phyloP scores from a whole-genome alignment of 2,329 filamentous ascomycete genomes.

The Penicillium freii region DNA sequence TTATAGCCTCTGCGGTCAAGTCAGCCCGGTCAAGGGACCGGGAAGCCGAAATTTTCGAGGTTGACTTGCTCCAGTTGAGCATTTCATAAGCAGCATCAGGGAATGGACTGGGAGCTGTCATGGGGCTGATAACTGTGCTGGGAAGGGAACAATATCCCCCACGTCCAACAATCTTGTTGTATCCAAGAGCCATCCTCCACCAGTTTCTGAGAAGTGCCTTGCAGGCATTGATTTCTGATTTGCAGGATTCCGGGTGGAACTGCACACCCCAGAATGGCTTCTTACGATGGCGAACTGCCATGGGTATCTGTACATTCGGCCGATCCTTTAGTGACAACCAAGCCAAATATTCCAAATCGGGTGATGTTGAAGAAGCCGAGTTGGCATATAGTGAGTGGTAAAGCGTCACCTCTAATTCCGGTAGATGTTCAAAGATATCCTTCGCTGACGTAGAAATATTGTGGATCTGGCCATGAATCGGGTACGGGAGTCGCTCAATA shows the following conservation, averaged over 20 bases:
- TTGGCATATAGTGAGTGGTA: slow-evolving; percentile 66
- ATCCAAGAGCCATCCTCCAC: slow-evolving; percentile 65
- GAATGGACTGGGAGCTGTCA: slow-evolving; percentile 19
- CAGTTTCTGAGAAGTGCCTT: slow-evolving; percentile 68
- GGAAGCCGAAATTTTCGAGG: slow-evolving; percentile 26
- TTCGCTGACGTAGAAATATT: slow-evolving; percentile 58
- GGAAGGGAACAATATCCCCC: slow-evolving; percentile 22
- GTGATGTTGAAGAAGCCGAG: slow-evolving; percentile 31
- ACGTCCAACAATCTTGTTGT: slow-evolving; percentile 51
- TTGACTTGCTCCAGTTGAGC: slow-evolving; percentile 34
- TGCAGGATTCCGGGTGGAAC: slow-evolving; percentile 90
- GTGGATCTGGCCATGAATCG: slow-evolving; percentile 79
- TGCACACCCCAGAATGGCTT: slow-evolving; percentile 85
- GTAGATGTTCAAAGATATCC: slow-evolving; percentile 66
- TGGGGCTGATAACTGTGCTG: slow-evolving; percentile 19
- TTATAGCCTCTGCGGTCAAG: slow-evolving; percentile 34
- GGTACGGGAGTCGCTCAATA: slow-evolving; percentile 66
- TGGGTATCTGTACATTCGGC: slow-evolving; percentile 56
- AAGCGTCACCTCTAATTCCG: slow-evolving; percentile 66
- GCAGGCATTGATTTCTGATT: slow-evolving; percentile 60
- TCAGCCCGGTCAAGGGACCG: slow-evolving; percentile 25
- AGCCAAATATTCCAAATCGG: slow-evolving; percentile 56
- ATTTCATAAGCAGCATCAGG: slow-evolving; percentile 50
- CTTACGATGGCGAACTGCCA: slow-evolving; percentile 66
- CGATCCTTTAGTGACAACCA: slow-evolving; percentile 55